phyloP scores from a whole-genome alignment of 2,329 filamentous ascomycete genomes.

The Plenodomus tracheiphilus region DNA sequence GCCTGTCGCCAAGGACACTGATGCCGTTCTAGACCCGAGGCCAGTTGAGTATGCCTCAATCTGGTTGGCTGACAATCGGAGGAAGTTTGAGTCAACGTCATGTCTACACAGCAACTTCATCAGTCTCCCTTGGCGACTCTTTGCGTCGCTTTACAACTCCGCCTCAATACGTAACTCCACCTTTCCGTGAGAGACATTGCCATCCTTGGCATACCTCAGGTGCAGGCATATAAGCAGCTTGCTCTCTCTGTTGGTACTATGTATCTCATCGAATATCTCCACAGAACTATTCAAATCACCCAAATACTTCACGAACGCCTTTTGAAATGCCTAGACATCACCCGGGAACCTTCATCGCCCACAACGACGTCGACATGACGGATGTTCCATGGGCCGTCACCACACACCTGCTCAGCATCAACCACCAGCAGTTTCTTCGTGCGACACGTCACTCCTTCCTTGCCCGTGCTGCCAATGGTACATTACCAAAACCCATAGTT shows the following conservation, averaged over 20 bases:
- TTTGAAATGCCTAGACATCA: conserved; percentile 19
- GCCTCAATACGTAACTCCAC: conserved; percentile 12
- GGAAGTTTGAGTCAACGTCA: conserved; percentile 18
- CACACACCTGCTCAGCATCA: conserved; percentile 34
- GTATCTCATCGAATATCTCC: conserved; percentile 20
- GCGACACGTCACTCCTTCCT: conserved; percentile 39
- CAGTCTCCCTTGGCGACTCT: conserved; percentile 9
- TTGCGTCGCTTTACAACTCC: conserved; percentile 9
- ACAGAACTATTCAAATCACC: conserved; percentile 16
- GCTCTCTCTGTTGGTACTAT: conserved; percentile 3
- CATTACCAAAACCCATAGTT: conserved; percentile 34
- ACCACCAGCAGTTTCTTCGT: conserved; percentile 30
- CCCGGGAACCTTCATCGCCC: conserved; percentile 19
- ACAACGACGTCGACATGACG: conserved; percentile 20
- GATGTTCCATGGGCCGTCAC: conserved; percentile 33
- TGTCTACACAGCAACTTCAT: conserved; percentile 8
- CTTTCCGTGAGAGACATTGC: conserved; percentile 1
- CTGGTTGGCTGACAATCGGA: conserved; percentile 1
- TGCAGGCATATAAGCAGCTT: conserved; percentile 8
- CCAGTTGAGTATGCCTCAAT: background rate
- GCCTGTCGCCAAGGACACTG: conserved; percentile 6
- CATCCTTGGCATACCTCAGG: conserved; percentile 8
- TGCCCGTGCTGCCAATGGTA: conserved; percentile 31
- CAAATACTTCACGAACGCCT: conserved; percentile 15
- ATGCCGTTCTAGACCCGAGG: conserved; percentile 12